Conservation (phyloP, 1,284 basidiomycete genomes). For the Microbotryum saponariae region DNA sequence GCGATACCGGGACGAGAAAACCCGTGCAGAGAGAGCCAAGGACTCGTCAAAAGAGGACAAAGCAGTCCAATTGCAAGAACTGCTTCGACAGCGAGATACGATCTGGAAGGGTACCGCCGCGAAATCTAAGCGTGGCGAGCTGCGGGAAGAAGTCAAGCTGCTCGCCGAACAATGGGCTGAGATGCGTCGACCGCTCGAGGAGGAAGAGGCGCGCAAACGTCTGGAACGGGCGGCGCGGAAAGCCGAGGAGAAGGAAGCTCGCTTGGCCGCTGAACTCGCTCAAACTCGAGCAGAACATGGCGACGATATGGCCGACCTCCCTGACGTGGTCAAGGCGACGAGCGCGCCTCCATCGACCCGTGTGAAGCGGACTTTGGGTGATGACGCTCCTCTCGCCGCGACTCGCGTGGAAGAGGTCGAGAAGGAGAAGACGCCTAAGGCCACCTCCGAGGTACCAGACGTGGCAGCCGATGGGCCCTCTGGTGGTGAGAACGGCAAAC, state of each 20-base stretch:
- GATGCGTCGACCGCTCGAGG: conserved; percentile 30
- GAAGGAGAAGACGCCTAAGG: background rate
- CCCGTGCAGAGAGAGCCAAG: background rate
- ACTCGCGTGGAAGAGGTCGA: background rate
- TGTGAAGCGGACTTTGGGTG: conserved; percentile 2
- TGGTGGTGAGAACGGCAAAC: no score
- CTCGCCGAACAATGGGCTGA: conserved; percentile 31
- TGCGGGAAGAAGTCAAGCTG: conserved; percentile 16
- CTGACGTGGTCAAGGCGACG: background rate
- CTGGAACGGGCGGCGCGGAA: conserved; percentile 34
- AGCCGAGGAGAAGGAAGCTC: conserved; percentile 1
- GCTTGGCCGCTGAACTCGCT: background rate
- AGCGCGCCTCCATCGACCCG: background rate
- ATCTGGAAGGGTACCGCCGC: conserved; percentile 10
- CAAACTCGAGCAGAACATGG: background rate
- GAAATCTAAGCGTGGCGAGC: conserved; percentile 4
- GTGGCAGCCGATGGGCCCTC: no score
- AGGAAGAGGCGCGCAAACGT: conserved; percentile 33
- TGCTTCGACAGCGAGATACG: background rate
- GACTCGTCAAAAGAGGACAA: background rate
- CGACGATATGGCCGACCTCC: background rate
- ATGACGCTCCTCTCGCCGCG: background rate
- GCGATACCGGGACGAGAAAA: background rate
- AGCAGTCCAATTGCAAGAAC: background rate
- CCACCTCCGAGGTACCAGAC: background rate